phyloP scores from a whole-genome alignment of 1,284 basidiomycete species.

The Albatrellus sp. region DNA sequence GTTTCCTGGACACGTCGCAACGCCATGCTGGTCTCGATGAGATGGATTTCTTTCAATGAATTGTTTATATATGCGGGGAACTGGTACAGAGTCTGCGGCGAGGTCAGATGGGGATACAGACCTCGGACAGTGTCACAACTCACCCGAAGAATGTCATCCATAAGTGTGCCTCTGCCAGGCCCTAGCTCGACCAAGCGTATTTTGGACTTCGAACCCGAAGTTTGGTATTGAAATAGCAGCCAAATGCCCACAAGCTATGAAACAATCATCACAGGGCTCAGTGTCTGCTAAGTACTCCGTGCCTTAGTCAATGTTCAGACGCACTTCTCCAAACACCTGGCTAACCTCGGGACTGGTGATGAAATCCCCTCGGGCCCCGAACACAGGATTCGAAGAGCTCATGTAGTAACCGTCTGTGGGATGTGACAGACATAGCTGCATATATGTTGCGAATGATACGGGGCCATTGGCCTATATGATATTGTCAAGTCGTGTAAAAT shows the following conservation, averaged over 20 bases:
- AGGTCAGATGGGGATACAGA: conserved; percentile 14
- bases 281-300: conserved; percentile 19
- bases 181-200: conserved; percentile 83
- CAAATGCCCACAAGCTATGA: conserved; percentile 75
- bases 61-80: conserved; percentile 28
- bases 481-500: background rate
- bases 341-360: conserved; percentile 95
- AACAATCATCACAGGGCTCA: conserved; percentile 17
- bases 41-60: conserved; percentile 46
- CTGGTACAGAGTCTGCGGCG: conserved; percentile 38
- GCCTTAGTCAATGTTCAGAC: conserved; percentile 1
- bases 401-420: conserved; percentile 87
- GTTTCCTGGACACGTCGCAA: conserved; percentile 56
- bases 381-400: conserved; percentile 59
- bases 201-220: conserved; percentile 35
- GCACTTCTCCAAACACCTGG: conserved; percentile 93
- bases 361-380: conserved; percentile 87
- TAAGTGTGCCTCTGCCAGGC: conserved; percentile 87
- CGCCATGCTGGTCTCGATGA: conserved; percentile 71
- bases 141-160: conserved; percentile 85
- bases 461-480: conserved; percentile 68
- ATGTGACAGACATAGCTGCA: conserved; percentile 81
- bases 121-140: conserved; percentile 15
- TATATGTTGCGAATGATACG: conserved; percentile 76
- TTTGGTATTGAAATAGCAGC: conserved; percentile 73